Percentiles rank a stretch among this genome's conserved stretches.
phyloP scores from a whole-genome alignment of 306 rosid genomes.

The Potentilla sterilis region DNA sequence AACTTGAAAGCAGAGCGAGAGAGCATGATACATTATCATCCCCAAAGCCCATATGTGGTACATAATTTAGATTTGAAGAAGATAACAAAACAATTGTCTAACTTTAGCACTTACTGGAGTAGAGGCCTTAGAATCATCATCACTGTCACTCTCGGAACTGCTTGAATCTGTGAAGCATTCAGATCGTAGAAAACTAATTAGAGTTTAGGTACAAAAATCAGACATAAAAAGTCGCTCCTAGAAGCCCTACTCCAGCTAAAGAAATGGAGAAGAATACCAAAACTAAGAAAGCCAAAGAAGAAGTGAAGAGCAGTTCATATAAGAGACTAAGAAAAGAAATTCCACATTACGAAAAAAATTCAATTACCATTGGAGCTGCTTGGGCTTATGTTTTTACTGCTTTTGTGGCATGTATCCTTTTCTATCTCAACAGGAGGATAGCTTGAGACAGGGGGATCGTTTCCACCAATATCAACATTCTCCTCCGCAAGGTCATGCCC shows the following conservation, averaged over 20 bases:
- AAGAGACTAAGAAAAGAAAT: conserved; percentile 3
- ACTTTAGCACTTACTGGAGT: conserved; percentile 38
- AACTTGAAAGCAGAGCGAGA: conserved; percentile 7
- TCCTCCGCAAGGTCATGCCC: conserved; percentile 69
- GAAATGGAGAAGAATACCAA: not conserved
- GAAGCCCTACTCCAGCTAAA: conserved; percentile 2
- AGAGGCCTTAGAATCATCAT: conserved; percentile 37
- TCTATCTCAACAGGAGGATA: conserved; percentile 56
- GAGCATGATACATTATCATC: conserved; percentile 10
- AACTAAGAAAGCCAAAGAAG: not conserved
- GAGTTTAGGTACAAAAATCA: not conserved
- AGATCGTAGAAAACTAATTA: conserved; percentile 17
- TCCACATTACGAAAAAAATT: conserved; percentile 13
- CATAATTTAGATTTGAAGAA: not conserved
- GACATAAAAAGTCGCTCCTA: not conserved
- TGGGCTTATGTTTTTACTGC: conserved; percentile 38
- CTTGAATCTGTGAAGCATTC: conserved; percentile 49
- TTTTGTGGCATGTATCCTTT: conserved; percentile 38
- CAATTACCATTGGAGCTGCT: conserved; percentile 47
- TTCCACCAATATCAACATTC: conserved; percentile 66
- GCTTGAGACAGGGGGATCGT: conserved; percentile 71
- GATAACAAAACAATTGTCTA: conserved; percentile 6
- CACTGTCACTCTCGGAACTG: conserved; percentile 55
- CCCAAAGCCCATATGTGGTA: not conserved
- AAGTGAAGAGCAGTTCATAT: not conserved